A percentile compares a stretch with the other conserved stretches of the same genome.
These are phyloP conservation scores for Nothophoma quercina DNA, from an alignment of 2,329 filamentous ascomycete genomes.

Conservation along the genomic window DNA sequence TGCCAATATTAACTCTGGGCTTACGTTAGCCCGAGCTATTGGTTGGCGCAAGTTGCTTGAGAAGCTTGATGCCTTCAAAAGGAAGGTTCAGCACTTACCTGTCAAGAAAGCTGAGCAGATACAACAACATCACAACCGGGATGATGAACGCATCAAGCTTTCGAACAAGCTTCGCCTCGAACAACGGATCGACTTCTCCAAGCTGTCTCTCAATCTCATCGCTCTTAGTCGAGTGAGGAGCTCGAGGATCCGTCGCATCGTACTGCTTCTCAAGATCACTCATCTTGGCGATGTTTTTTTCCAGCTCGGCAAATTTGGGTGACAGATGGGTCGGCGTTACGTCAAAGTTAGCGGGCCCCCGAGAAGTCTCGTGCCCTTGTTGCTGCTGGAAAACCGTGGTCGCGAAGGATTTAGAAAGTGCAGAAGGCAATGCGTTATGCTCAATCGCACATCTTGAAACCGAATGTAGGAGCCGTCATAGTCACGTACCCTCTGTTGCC, in stretches of 20 bases:
- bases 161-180: conserved; percentile 65
- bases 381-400: too few species aligned
- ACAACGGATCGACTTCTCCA: conserved; percentile 48
- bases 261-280: conserved; percentile 39
- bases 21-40: conserved; percentile 15
- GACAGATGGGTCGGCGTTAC: conserved; percentile 11
- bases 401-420: not conserved
- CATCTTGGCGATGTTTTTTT: conserved; percentile 25
- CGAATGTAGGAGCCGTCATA: conserved; percentile 32
- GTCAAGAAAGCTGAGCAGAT: conserved; percentile 79
- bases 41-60: not conserved
- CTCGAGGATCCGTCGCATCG: conserved; percentile 18
- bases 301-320: not conserved
- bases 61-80: too few species aligned
- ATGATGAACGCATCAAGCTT: conserved; percentile 72
- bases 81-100: conserved; percentile 59
- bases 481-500: conserved; percentile 18
- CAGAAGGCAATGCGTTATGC: not conserved
- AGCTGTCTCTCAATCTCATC: conserved; percentile 37
- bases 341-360: conserved; percentile 3
- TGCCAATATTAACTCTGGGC: conserved; percentile 71
- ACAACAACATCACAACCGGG: conserved; percentile 72
- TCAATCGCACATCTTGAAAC: conserved; percentile 23
- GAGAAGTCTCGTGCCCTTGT: not conserved
- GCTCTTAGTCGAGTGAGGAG: conserved; percentile 23